Evolutionary conservation across 1,284 basidiomycete species (phyloP).

Genomic region (Rhodofomes roseus): DNA sequence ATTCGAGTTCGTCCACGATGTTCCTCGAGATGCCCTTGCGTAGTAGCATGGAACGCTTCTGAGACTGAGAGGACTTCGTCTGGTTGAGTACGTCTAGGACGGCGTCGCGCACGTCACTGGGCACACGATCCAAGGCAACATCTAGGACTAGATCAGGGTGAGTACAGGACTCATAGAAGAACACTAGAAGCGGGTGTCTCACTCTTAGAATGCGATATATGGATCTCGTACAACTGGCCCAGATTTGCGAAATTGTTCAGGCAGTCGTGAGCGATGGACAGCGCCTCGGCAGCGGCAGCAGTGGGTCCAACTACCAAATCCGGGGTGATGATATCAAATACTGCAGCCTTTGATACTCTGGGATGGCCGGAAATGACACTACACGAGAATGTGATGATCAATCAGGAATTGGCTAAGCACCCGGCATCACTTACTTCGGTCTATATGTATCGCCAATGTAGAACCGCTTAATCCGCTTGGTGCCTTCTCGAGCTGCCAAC

Average conservation of each 20-base stretch:
- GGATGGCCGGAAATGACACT: conserved; percentile 71
- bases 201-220: conserved; percentile 74
- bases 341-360: conserved; percentile 62
- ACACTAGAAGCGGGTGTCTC: conserved; percentile 20
- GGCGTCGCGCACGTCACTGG: conserved; percentile 45
- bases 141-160: conserved; percentile 52
- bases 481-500: conserved; percentile 71
- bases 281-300: conserved; percentile 66
- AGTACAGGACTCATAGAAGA: background rate
- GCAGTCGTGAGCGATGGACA: conserved; percentile 62
- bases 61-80: conserved; percentile 57
- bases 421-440: conserved; percentile 46
- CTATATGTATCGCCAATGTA: conserved; percentile 76
- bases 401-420: background rate
- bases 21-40: conserved; percentile 64
- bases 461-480: conserved; percentile 86
- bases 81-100: conserved; percentile 62
- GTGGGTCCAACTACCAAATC: conserved; percentile 57
- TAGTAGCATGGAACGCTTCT: conserved; percentile 63
- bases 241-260: conserved; percentile 70
- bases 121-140: conserved; percentile 55
- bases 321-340: conserved; percentile 77
- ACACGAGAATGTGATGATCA: conserved; percentile 1
- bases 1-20: conserved; percentile 67
- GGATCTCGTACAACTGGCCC: conserved; percentile 61